Conservation (phyloP, 192 early-diverging fungal genomes). For the Linnemannia hyalina region DNA sequence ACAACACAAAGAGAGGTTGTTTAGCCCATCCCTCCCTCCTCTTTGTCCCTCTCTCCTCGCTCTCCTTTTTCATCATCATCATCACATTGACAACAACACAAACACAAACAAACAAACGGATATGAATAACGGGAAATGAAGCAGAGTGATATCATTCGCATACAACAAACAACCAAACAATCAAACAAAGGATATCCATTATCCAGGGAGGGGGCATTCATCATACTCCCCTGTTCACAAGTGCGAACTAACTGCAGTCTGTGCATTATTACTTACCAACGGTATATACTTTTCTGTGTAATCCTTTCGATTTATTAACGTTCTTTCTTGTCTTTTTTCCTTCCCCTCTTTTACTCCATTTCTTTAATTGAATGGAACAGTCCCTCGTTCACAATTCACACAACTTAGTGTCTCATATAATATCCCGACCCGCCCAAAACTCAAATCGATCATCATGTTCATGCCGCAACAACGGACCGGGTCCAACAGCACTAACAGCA, state of each 20-base stretch:
- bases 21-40: too few relatives aligned
- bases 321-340: neutral
- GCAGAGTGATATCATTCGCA: neutral
- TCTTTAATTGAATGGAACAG: neutral
- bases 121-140: neutral
- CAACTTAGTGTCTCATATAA: neutral
- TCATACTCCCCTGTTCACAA: neutral
- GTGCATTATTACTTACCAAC: neutral
- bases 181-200: too few relatives aligned
- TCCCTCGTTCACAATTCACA: neutral
- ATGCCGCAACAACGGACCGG: constrained; percentile 3
- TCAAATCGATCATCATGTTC: neutral
- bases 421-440: neutral
- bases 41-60: neutral
- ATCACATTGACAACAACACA: neutral
- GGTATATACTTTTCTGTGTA: neutral
- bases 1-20: too few relatives aligned
- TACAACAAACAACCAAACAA: too few relatives aligned
- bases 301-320: neutral
- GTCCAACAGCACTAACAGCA: neutral
- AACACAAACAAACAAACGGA: neutral
- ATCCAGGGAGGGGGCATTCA: too few relatives aligned
- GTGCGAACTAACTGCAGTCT: neutral
- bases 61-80: neutral
- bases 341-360: neutral